These are phyloP conservation scores for Chimonanthus salicifolius DNA, from an alignment of 164 flowering plant species.

Conservation along the genomic window DNA sequence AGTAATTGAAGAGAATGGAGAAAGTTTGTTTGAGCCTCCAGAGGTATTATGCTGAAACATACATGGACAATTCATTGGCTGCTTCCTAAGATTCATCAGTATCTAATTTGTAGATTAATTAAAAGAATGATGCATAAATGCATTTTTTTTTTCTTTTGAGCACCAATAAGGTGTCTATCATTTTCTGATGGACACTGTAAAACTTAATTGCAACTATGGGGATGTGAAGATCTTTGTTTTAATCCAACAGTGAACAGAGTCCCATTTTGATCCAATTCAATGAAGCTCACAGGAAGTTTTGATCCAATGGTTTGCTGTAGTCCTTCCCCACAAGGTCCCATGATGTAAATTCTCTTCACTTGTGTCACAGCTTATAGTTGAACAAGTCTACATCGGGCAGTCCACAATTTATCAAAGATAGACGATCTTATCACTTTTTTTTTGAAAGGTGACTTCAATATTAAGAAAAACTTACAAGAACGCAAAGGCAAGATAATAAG, in stretches of 20 bases:
- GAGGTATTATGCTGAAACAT: constrained; percentile 45
- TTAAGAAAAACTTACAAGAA: no score
- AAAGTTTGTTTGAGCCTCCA: constrained; percentile 74
- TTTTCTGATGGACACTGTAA: background rate
- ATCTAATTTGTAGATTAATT: background rate
- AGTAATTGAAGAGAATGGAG: constrained; percentile 65
- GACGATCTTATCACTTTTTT: background rate
- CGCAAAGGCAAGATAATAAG: no score
- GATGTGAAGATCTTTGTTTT: background rate
- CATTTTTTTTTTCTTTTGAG: background rate
- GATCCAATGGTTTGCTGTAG: background rate
- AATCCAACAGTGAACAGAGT: no score
- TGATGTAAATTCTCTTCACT: background rate
- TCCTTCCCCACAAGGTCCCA: background rate
- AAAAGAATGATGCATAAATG: no score
- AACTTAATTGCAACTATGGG: background rate
- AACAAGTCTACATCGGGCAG: background rate
- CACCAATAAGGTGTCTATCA: background rate
- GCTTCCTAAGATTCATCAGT: background rate
- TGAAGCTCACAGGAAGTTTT: no score
- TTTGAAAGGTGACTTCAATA: no score
- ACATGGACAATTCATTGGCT: background rate
- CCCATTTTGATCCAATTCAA: no score
- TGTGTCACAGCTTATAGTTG: background rate
- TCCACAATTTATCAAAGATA: background rate